A percentile compares a stretch with the other conserved stretches of the same genome.
phyloP scores from a whole-genome alignment of 768 basidiomycete species.

The Guyanaporus albipodus region DNA sequence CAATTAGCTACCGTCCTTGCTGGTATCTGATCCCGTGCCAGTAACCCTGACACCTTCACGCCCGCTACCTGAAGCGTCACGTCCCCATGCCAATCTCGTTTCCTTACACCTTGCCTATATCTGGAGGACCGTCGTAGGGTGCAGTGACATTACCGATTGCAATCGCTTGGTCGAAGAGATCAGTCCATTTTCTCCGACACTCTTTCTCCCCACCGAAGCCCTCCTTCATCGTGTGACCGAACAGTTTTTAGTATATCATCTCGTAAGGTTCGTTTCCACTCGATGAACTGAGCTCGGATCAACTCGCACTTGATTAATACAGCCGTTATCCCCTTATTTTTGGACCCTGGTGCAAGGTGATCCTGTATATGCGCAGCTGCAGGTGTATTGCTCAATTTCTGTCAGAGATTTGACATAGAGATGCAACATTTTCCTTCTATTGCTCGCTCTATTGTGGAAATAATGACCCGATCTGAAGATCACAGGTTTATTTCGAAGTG shows the following conservation, averaged over 20 bases:
- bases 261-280: slow-evolving; percentile 48
- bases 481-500: slow-evolving; percentile 43
- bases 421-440: slow-evolving; percentile 45
- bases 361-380: slow-evolving; percentile 14
- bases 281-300: neutral
- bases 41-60: slow-evolving; percentile 41
- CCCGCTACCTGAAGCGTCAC: slow-evolving; percentile 27
- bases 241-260: slow-evolving; percentile 53
- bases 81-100: slow-evolving; percentile 29
- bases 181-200: slow-evolving; percentile 49
- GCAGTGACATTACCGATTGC: slow-evolving; percentile 7
- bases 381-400: neutral
- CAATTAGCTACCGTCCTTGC: slow-evolving; percentile 1
- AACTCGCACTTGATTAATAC: slow-evolving; percentile 10
- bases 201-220: slow-evolving; percentile 52
- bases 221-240: slow-evolving; percentile 49
- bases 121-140: slow-evolving; percentile 30
- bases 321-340: slow-evolving; percentile 80
- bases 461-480: slow-evolving; percentile 52
- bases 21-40: slow-evolving; percentile 19
- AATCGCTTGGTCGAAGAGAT: slow-evolving; percentile 32
- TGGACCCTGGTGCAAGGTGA: slow-evolving; percentile 62
- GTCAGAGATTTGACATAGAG: slow-evolving; percentile 59
- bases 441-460: slow-evolving; percentile 44
- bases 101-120: slow-evolving; percentile 40